phyloP scores from a whole-genome alignment of 352 stramenopile species.

The Globisporangium megalacanthum region DNA sequence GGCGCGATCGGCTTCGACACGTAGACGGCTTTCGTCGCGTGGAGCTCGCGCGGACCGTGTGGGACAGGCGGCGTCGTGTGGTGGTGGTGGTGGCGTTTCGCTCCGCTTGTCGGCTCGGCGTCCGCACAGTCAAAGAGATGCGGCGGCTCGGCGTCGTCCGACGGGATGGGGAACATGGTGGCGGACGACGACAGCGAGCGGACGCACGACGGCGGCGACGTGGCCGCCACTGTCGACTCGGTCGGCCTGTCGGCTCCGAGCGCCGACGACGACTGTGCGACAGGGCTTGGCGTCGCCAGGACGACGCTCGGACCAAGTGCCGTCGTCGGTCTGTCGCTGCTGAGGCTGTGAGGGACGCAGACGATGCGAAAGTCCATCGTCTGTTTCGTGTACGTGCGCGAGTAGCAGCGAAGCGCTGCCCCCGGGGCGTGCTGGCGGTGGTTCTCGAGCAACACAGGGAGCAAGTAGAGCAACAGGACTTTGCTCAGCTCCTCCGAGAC shows the following conservation, averaged over 20 bases:
- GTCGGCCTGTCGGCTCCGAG: no score
- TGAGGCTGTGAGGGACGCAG: slow-evolving; percentile 8
- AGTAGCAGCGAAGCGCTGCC: slow-evolving; percentile 38
- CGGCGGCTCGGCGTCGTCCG: background rate
- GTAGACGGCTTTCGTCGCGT: slow-evolving; percentile 65
- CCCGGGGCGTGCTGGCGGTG: slow-evolving; percentile 16
- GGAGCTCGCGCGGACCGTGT: slow-evolving; percentile 55
- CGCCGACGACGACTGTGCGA: no score
- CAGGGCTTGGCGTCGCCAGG: background rate
- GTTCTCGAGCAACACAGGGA: slow-evolving; percentile 40
- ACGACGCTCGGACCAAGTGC: background rate
- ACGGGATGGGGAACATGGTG: slow-evolving; percentile 1
- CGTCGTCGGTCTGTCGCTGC: background rate
- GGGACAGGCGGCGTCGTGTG: slow-evolving; percentile 17
- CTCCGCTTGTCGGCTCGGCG: slow-evolving; percentile 25
- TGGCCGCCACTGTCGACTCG: no score
- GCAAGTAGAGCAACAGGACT: slow-evolving; percentile 47
- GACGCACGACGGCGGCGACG: slow-evolving; percentile 2
- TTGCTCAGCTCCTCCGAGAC: slow-evolving; percentile 49
- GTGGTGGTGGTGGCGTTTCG: slow-evolving; percentile 17
- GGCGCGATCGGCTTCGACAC: slow-evolving; percentile 41
- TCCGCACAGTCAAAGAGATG: slow-evolving; percentile 8
- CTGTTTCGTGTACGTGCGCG: slow-evolving; percentile 50
- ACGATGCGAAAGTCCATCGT: slow-evolving; percentile 61
- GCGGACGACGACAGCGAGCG: slow-evolving; percentile 15